A percentile compares a stretch with the other conserved stretches of the same genome.
Evolutionary conservation across 768 basidiomycete species (phyloP).

Genomic region (Fomitopsis serialis): DNA sequence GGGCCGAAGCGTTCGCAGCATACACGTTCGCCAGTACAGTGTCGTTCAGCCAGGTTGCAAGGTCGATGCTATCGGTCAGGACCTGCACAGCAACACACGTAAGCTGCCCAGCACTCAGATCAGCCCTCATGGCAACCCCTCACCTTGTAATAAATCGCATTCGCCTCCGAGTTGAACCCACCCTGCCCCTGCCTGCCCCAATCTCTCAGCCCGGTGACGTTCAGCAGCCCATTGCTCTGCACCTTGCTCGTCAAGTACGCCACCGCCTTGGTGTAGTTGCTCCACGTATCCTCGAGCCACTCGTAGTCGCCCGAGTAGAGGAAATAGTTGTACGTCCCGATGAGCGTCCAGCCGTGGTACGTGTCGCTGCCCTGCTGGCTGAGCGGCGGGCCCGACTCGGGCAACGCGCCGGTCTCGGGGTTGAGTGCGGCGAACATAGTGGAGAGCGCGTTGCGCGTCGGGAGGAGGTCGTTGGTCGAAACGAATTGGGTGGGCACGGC

Average conservation of each 20-base stretch:
- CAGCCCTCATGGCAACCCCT: too few relatives aligned
- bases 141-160: slow-evolving; percentile 48
- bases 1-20: slow-evolving; percentile 38
- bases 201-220: slow-evolving; percentile 51
- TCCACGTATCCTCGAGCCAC: slow-evolving; percentile 47
- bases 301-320: slow-evolving; percentile 47
- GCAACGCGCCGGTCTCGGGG: slow-evolving; percentile 47
- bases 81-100: slow-evolving; percentile 28
- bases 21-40: slow-evolving; percentile 31
- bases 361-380: slow-evolving; percentile 42
- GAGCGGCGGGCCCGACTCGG: slow-evolving; percentile 46
- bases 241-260: slow-evolving; percentile 50
- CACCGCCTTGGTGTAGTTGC: slow-evolving; percentile 53
- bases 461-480: slow-evolving; percentile 52
- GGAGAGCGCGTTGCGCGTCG: slow-evolving; percentile 49
- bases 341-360: slow-evolving; percentile 57
- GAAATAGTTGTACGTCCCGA: slow-evolving; percentile 55
- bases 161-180: slow-evolving; percentile 51
- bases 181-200: slow-evolving; percentile 55
- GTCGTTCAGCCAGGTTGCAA: slow-evolving; percentile 36
- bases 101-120: too few relatives aligned
- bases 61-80: slow-evolving; percentile 39
- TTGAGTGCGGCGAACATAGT: slow-evolving; percentile 54
- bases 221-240: slow-evolving; percentile 42
- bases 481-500: slow-evolving; percentile 58